Evolutionary conservation across 352 stramenopile species (phyloP), one percentile per base, ranked within the genome.

Genomic region (Albugo laibachii): DNA sequence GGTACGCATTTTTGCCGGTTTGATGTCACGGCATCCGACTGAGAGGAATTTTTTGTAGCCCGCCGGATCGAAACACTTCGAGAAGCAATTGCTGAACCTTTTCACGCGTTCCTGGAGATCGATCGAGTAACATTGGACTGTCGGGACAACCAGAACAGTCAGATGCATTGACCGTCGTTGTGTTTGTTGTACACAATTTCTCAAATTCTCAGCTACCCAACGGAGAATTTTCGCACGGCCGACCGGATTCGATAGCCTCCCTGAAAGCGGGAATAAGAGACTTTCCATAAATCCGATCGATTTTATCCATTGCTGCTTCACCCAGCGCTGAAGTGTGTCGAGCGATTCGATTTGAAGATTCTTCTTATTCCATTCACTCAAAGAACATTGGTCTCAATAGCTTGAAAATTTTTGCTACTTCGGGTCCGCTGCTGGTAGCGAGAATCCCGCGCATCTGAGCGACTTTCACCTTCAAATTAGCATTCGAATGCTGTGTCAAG

Each of bases 311-410:
- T 70, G 77, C 57, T 92, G 76, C 12, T 60, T 63, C 18, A 92
- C 77, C 80, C 76, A 92, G 48, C 80, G 83, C 49, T 88, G 63
- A 21, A 92, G 54, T 24, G 74, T 65, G 37, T 91, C 75, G 11
- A 89, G 52, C 2, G 71, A 69, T 15, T 74, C 76, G 16, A 62
- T 41, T 55, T 87, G 77, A 77, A 89, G 89, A 14, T 66, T 69
- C 53, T 92, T 92, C 57, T 92, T 92, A 62, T 92, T 92, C 56
- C 89, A 75, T 11, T 77, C 77, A 20, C 63, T 56, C 21, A 91
- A 62, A 13, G 24, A 92, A 51, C 49, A 52, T 83, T 11, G 63
- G 53, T n/a, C 75, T 75, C 11, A 89, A 59, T 27, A 83, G 55
- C 50, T 89, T 89, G 2, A 73, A 81, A 68, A 88, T 69, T 49